phyloP scores from a whole-genome alignment of 2,329 filamentous ascomycete species.

The Apiospora rasikravindrae region DNA sequence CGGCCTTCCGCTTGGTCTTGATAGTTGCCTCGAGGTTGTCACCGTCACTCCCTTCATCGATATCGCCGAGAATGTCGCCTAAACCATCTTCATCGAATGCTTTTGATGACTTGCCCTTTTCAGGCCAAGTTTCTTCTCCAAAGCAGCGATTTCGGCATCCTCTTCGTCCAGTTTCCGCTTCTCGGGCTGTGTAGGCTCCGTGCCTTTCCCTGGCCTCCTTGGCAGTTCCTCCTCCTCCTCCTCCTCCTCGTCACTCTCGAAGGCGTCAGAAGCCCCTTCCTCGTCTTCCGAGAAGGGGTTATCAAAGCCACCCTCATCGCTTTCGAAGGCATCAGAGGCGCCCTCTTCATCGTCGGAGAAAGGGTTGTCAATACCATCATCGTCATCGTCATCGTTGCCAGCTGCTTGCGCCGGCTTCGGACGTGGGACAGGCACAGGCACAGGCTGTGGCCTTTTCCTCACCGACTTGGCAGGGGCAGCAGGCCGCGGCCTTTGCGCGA shows the following conservation, averaged over 20 bases:
- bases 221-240: constrained; percentile 23
- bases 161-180: constrained; percentile 75
- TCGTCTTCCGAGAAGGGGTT: constrained; percentile 23
- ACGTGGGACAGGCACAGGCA: constrained; percentile 21
- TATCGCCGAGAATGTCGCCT: constrained; percentile 74
- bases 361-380: not conserved
- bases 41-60: constrained; percentile 57
- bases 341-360: constrained; percentile 18
- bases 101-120: constrained; percentile 71
- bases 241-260: constrained; percentile 25
- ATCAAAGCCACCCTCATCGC: constrained; percentile 26
- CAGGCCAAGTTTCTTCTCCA: constrained; percentile 88
- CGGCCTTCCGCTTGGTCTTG: constrained; percentile 64
- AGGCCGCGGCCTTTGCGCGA: not conserved
- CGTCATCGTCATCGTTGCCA: constrained; percentile 27
- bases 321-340: constrained; percentile 19
- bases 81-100: constrained; percentile 83
- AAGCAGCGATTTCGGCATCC: constrained; percentile 83
- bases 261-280: constrained; percentile 10
- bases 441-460: not conserved
- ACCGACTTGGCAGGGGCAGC: not conserved
- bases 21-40: constrained; percentile 56
- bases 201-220: constrained; percentile 15
- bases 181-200: constrained; percentile 37
- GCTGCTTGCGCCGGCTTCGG: constrained; percentile 22